Percentiles rank a stretch among this genome's conserved stretches.
These are phyloP conservation scores for Plasmopara viticola DNA, from an alignment of 352 stramenopile genomes.

Conservation along the genomic window DNA sequence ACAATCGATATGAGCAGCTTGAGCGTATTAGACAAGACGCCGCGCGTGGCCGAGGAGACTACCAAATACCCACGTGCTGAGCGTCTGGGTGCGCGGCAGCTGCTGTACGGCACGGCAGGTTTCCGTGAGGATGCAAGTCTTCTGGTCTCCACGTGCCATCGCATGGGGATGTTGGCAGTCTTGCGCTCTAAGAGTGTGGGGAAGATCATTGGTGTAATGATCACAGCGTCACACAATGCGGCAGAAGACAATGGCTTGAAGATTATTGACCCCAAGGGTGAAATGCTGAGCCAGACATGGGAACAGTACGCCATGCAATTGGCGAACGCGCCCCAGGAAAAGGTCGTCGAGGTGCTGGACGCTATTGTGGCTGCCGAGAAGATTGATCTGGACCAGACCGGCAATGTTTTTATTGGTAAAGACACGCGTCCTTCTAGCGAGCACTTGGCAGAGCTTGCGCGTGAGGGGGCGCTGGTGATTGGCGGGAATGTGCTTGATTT, in stretches of 20 bases:
- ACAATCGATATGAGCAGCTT: constrained; percentile 27
- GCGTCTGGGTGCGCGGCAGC: constrained; percentile 31
- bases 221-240: constrained; percentile 92
- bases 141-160: constrained; percentile 88
- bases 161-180: constrained; percentile 87
- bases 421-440: constrained; percentile 90
- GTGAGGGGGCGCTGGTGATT: constrained; percentile 84
- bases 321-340: constrained; percentile 72
- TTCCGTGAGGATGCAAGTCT: constrained; percentile 91
- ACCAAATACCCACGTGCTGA: constrained; percentile 60
- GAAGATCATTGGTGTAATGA: constrained; percentile 90
- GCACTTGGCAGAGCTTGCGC: constrained; percentile 81
- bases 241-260: constrained; percentile 92
- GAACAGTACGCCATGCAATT: constrained; percentile 83
- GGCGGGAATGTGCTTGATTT: constrained; percentile 91
- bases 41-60: constrained; percentile 72
- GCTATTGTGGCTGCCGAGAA: constrained; percentile 63
- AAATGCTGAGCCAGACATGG: constrained; percentile 90
- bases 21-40: constrained; percentile 72
- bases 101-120: constrained; percentile 92
- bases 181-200: constrained; percentile 71
- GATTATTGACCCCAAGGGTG: constrained; percentile 89
- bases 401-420: constrained; percentile 85
- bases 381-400: constrained; percentile 75
- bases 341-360: constrained; percentile 81